Percentiles rank a stretch among this genome's conserved stretches.
Conservation (phyloP, 2,329 filamentous ascomycete genomes). For the Penicillium occitanis region DNA sequence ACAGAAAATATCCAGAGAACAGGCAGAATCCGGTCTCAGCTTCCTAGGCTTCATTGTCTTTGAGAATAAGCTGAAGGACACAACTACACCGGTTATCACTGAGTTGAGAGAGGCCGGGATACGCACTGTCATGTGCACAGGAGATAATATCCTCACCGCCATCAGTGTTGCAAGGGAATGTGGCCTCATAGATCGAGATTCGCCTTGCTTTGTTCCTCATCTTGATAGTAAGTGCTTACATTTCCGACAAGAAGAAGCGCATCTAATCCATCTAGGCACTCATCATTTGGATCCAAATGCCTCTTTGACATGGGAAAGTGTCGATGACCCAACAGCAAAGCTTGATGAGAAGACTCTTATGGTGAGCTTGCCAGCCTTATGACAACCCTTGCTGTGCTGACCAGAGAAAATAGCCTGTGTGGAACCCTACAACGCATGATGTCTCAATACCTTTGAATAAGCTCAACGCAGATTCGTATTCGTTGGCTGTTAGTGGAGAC, state of each 20-base stretch:
- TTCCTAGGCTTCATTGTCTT: constrained; percentile 98
- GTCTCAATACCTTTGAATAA: constrained; percentile 83
- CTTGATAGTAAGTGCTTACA: constrained; percentile 64
- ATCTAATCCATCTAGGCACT: constrained; percentile 22
- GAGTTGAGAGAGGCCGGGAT: constrained; percentile 83
- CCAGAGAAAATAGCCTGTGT: constrained; percentile 58
- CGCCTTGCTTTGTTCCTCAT: constrained; percentile 89
- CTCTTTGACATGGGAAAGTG: constrained; percentile 83
- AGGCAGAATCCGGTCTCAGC: constrained; percentile 79
- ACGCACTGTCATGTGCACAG: constrained; percentile 91
- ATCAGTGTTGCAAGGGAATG: constrained; percentile 94
- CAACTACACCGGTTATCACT: constrained; percentile 74
- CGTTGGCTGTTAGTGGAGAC: constrained; percentile 84
- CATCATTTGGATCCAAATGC: constrained; percentile 66
- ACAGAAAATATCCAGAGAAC: constrained; percentile 84
- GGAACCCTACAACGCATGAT: constrained; percentile 69
- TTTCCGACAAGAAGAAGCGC: background rate
- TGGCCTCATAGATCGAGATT: constrained; percentile 72
- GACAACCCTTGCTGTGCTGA: background rate
- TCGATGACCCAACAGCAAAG: constrained; percentile 77
- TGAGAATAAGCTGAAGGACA: constrained; percentile 95
- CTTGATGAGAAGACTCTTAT: constrained; percentile 77
- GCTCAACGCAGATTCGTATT: constrained; percentile 78
- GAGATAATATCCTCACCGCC: constrained; percentile 95
- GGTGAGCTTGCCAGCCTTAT: constrained; percentile 42